These are phyloP conservation scores for Candida vartiovaarae DNA, from an alignment of 805 yeast species.

Conservation along the genomic window DNA sequence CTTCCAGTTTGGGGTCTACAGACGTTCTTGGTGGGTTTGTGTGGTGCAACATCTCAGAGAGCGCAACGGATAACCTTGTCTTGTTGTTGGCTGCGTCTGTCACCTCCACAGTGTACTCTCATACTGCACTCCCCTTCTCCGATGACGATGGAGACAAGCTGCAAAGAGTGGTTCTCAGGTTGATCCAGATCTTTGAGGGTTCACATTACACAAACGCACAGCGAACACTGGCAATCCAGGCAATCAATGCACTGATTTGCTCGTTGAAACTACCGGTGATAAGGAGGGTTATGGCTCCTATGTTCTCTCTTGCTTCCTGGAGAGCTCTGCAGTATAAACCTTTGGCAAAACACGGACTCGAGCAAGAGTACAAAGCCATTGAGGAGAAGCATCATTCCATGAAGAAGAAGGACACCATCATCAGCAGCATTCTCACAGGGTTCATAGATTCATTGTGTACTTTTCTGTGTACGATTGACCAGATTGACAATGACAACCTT, in stretches of 20 bases:
- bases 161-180: conserved; percentile 7
- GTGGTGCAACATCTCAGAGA: conserved; percentile 1
- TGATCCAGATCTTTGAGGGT: conserved; percentile 13
- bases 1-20: background rate
- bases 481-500: background rate
- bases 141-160: conserved; percentile 4
- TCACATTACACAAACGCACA: background rate
- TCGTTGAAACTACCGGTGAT: conserved; percentile 1
- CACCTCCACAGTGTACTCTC: background rate
- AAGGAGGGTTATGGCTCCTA: conserved; percentile 6
- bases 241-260: conserved; percentile 2
- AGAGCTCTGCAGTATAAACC: conserved; percentile 3
- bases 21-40: background rate
- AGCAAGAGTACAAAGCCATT: conserved; percentile 1
- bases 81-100: conserved; percentile 1
- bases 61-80: conserved; percentile 7
- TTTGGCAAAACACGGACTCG: background rate
- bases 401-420: conserved; percentile 5
- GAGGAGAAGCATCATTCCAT: background rate
- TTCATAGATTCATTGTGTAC: conserved; percentile 1
- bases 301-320: conserved; percentile 18
- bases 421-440: background rate
- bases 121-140: background rate
- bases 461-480: background rate
- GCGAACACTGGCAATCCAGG: conserved; percentile 2